phyloP scores from a whole-genome alignment of 331 rosid species.

The Malus hybrid region DNA sequence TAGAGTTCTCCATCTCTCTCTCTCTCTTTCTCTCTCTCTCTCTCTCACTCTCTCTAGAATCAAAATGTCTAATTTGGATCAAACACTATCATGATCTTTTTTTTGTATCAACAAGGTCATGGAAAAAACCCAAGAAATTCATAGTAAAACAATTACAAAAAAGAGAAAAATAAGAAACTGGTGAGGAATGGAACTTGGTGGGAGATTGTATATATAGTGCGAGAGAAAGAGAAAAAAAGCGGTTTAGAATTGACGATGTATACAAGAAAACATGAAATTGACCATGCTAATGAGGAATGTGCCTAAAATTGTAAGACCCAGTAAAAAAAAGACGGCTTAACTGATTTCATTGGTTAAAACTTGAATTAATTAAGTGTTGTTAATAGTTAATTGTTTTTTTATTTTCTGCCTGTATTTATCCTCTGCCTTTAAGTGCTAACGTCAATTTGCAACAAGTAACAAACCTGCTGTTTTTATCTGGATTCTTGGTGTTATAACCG shows the following conservation, averaged over 20 bases:
- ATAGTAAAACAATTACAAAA: neutral
- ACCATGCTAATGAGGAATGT: neutral
- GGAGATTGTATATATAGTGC: neutral
- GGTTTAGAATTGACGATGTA: neutral
- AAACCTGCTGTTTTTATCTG: slow-evolving; percentile 9
- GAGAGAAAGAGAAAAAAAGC: neutral
- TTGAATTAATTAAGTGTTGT: neutral
- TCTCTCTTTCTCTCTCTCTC: neutral
- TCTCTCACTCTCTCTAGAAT: neutral
- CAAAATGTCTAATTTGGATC: neutral
- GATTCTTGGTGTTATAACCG: neutral
- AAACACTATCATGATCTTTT: neutral
- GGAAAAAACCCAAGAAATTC: slow-evolving; percentile 5
- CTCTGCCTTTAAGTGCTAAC: slow-evolving; percentile 2
- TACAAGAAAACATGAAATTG: neutral
- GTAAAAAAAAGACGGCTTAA: neutral
- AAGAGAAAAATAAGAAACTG: neutral
- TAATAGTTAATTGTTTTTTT: neutral
- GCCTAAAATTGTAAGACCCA: neutral
- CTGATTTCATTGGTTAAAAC: neutral
- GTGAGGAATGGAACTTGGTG: neutral
- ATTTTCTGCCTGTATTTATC: neutral
- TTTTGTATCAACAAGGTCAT: slow-evolving; percentile 6
- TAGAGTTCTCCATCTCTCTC: slow-evolving; percentile 40
- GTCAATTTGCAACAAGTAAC: neutral